Base-by-base conservation (phyloP, 2,329 filamentous ascomycete genomes). In the Juglanconis oblonga region DNA sequence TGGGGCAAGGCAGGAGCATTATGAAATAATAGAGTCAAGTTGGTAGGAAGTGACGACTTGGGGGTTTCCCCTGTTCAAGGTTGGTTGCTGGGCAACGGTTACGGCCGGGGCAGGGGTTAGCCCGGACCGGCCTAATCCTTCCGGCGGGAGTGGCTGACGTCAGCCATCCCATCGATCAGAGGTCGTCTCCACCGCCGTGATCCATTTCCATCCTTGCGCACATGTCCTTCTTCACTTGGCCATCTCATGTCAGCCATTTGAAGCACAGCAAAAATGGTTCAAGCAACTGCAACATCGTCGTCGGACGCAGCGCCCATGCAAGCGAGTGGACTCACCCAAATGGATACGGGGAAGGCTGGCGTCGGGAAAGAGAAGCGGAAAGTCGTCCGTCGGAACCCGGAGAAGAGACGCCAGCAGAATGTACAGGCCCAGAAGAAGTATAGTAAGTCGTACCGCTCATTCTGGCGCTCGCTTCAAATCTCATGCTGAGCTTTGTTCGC, bases 331-430 rank as follows among this genome's bases (percentile, higher is more conserved):
- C 3, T 40, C 17, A 17, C 10, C n/a, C 29, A 17, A 9, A 36
- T 4, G 10, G 57, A 17, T n/a, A 48, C 13, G 17, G 44, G 38
- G 6, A 42, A 42, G n/a, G 38, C 44, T 4, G 36, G 9, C 11
- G 42, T 2, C 6, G 33, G 29, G 38, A 35, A 56, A 10, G 53
- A 51, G 14, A 65, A 61, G 58, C 58, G 59, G 51, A 66, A 48
- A 14, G 55, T 55, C 1, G 58, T 61, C 17, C 63, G 65, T 24
- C 61, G 65, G 1, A 65, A 66, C 32, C 65, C 65, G 14, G 66
- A 68, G 61, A 68, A 66, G 59, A 61, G 66, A 55, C 61, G 66
- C 6, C 65, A 62, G 42, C 66, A 68, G 57, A 68, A 68, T 14
- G 56, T 67, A 11, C 62, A 65, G 47, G 66, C 66, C 7, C 66